These are phyloP conservation scores for Dionaea muscipula DNA, from an alignment of 179 eudicot species.

Conservation along the genomic window DNA sequence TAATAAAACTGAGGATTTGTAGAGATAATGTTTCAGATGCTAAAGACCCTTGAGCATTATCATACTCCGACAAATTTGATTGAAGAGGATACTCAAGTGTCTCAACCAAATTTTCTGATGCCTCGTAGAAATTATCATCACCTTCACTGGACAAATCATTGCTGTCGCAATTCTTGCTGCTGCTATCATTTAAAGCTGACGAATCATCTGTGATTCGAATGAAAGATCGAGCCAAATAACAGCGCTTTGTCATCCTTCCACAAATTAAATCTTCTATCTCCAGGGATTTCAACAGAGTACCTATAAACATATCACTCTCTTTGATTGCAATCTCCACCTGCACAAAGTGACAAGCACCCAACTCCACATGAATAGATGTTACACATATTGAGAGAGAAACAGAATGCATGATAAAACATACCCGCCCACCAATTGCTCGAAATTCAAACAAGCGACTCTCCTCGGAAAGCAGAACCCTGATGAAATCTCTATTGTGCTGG, in stretches of 20 bases:
- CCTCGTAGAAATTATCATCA: conserved; percentile 84
- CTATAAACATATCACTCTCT: conserved; percentile 77
- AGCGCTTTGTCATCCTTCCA: conserved; percentile 35
- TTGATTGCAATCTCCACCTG: conserved; percentile 83
- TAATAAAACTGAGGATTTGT: conserved; percentile 55
- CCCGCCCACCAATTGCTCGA: conserved; percentile 98
- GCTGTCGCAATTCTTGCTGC: conserved; percentile 19
- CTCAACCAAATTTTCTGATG: conserved; percentile 63
- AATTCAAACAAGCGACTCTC: conserved; percentile 77
- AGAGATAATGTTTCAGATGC: conserved; percentile 30
- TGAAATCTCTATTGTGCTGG: conserved; percentile 45
- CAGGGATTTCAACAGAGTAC: conserved; percentile 75
- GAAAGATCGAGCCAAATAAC: conserved; percentile 76
- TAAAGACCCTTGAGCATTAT: conserved; percentile 19
- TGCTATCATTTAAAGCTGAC: conserved; percentile 23
- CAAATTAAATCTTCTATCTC: conserved; percentile 86
- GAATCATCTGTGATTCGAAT: conserved; percentile 46
- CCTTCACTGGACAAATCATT: conserved; percentile 44
- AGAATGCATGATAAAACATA: conserved; percentile 15
- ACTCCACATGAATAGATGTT: conserved; percentile 7
- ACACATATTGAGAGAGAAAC: not conserved
- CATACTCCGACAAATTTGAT: conserved; percentile 15
- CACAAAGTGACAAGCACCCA: conserved; percentile 12
- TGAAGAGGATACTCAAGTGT: conserved; percentile 31
- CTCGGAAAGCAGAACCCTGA: conserved; percentile 66